Base-by-base conservation (phyloP, 192 early-diverging fungal genomes). In the Thamnidium elegans region DNA sequence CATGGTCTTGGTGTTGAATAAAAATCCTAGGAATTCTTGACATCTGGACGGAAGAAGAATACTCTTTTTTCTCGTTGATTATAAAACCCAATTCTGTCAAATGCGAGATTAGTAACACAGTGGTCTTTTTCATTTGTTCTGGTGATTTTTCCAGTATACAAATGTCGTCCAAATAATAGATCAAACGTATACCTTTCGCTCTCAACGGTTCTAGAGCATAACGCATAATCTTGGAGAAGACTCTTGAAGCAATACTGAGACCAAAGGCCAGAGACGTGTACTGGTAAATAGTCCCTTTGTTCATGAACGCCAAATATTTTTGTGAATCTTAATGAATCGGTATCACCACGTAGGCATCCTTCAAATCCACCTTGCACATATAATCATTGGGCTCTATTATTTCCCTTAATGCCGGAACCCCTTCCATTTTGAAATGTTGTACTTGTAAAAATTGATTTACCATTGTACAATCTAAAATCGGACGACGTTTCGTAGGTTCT, bases 351-450 rank as follows among this genome's bases (percentile, higher is more conserved):
- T 55, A 65, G 3, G 39, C 63, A 11, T 65, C 63, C 8, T 26
- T 53, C 2, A 55, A 20, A 21, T 65, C 63, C 3, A 65, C 14
- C 23, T 65, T 65, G 19, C 31, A 42, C 0, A 55, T 65, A 9
- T 31, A 34, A 42, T 55, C 53, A 14, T 55, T n/a, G 7, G 14
- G 1, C 17, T 65, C 63, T 19, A 65, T 54, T 4, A 65, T 45
- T 0, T 65, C 51, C n/a, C 61, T 9, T 4, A 52, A 19, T 1
- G 61, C 48, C 3, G 48, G 61, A 1, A 63, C 31, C 1, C 61
- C 48, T 19, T 63, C 48, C 61, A 63, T 63, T 48, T 63, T 63
- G 61, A 63, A 63, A 10, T 63, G 47, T 7, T 51, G 48, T 13
- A 21, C 26, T 1, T 50, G 61, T 4, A 63, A 31, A 23, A 51